These are phyloP conservation scores for Boletus albobrunnescens DNA, from an alignment of 1,284 basidiomycete genomes.

Conservation along the genomic window DNA sequence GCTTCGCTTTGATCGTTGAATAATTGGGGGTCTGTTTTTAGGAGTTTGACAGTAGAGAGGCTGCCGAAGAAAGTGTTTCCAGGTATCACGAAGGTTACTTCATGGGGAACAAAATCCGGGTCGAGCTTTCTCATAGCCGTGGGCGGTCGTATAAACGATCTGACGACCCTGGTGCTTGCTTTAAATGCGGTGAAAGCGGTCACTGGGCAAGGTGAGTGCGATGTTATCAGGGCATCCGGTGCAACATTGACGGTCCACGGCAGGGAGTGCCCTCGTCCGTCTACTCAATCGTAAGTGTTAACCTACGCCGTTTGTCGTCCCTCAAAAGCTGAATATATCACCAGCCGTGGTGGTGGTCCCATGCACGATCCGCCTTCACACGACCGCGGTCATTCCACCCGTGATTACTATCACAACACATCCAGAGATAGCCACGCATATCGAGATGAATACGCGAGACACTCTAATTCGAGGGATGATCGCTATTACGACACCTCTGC, in stretches of 20 bases:
- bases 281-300: slow-evolving; percentile 41
- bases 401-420: slow-evolving; percentile 47
- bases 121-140: slow-evolving; percentile 78
- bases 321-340: slow-evolving; percentile 1
- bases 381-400: slow-evolving; percentile 49
- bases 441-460: slow-evolving; percentile 42
- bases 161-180: slow-evolving; percentile 79
- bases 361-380: slow-evolving; percentile 45
- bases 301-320: neutral
- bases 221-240: slow-evolving; percentile 1
- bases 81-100: slow-evolving; percentile 84
- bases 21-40: slow-evolving; percentile 29
- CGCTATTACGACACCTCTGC: slow-evolving; percentile 56
- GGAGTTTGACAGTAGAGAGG: slow-evolving; percentile 78
- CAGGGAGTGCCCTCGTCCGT: slow-evolving; percentile 71
- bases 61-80: slow-evolving; percentile 78
- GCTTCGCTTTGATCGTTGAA: neutral
- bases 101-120: slow-evolving; percentile 85
- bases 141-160: slow-evolving; percentile 72
- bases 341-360: slow-evolving; percentile 30
- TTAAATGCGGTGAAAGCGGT: slow-evolving; percentile 75
- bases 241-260: slow-evolving; percentile 5
- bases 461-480: slow-evolving; percentile 44
- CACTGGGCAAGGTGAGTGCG: slow-evolving; percentile 76
- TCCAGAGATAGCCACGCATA: slow-evolving; percentile 46